A percentile compares a stretch with the other conserved stretches of the same genome.
Evolutionary conservation across 2,329 filamentous ascomycete genomes (phyloP).

Genomic region (Arthrinium phaeospermum): DNA sequence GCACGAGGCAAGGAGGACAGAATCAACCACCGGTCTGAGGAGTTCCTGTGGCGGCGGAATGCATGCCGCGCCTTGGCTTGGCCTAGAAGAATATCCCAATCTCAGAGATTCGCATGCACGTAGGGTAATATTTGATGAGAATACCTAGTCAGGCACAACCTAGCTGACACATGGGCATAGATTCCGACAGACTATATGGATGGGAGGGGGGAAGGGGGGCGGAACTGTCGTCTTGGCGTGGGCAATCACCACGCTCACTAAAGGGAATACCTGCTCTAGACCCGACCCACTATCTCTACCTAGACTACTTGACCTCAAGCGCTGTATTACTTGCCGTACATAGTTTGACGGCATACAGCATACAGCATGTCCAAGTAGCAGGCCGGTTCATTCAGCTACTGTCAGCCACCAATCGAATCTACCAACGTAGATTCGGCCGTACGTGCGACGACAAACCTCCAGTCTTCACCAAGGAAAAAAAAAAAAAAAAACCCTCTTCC

Average conservation of each 20-base stretch:
- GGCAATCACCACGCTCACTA: neutral
- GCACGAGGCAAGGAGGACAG: neutral
- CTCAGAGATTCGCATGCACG: neutral
- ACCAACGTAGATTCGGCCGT: conserved; percentile 19
- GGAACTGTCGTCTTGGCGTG: conserved; percentile 8
- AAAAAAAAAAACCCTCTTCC: neutral
- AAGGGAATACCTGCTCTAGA: conserved; percentile 8
- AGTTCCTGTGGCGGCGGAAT: neutral
- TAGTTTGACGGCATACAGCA: neutral
- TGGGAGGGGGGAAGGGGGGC: neutral
- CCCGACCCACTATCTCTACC: neutral
- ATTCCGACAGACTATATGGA: neutral
- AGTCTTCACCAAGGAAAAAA: neutral
- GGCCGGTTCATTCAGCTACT: conserved; percentile 11
- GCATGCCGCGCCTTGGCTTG: neutral
- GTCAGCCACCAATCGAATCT: conserved; percentile 1
- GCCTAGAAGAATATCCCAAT: neutral
- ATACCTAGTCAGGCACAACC: neutral
- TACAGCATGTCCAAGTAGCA: neutral
- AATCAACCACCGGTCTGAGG: neutral
- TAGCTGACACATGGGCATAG: neutral
- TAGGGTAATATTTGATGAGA: neutral
- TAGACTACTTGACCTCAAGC: neutral
- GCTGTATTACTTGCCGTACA: conserved; percentile 3
- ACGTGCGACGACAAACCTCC: conserved; percentile 10